A percentile compares a stretch with the other conserved stretches of the same genome.
Evolutionary conservation across 202 grass and related monocot species (phyloP).

Genomic region (Panicum virgatum): DNA sequence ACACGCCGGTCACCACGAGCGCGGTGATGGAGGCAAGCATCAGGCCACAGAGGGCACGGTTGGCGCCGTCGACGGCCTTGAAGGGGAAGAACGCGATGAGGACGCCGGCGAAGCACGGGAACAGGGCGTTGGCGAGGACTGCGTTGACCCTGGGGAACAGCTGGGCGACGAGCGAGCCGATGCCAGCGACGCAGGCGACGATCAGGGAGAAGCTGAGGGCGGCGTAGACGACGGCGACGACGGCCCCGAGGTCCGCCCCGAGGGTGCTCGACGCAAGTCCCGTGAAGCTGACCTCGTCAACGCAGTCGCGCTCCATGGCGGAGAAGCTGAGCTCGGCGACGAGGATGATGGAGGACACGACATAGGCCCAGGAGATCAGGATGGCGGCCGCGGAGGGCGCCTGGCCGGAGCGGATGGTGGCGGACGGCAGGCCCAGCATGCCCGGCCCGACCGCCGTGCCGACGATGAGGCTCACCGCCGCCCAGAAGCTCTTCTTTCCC

Average conservation of each 20-base stretch:
- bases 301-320: slow-evolving; percentile 51
- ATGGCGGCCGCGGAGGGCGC: slow-evolving; percentile 61
- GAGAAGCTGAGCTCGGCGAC: slow-evolving; percentile 82
- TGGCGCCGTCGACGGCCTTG: slow-evolving; percentile 65
- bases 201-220: slow-evolving; percentile 80
- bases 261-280: slow-evolving; percentile 75
- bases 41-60: slow-evolving; percentile 64
- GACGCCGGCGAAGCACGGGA: slow-evolving; percentile 59
- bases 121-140: slow-evolving; percentile 52
- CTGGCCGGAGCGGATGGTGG: slow-evolving; percentile 70
- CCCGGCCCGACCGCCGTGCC: slow-evolving; percentile 80
- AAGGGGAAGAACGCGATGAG: slow-evolving; percentile 83
- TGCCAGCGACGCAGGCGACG: slow-evolving; percentile 75
- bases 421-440: slow-evolving; percentile 76
- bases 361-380: slow-evolving; percentile 73
- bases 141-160: slow-evolving; percentile 47
- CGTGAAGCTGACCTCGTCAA: slow-evolving; percentile 83
- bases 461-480: slow-evolving; percentile 70
- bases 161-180: slow-evolving; percentile 60
- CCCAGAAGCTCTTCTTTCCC: slow-evolving; percentile 74
- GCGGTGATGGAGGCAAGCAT: slow-evolving; percentile 73
- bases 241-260: slow-evolving; percentile 42
- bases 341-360: slow-evolving; percentile 77
- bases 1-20: slow-evolving; percentile 68
- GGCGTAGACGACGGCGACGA: slow-evolving; percentile 71